Base-by-base conservation (phyloP, 768 basidiomycete species). In the Pleurotus pulmonarius region DNA sequence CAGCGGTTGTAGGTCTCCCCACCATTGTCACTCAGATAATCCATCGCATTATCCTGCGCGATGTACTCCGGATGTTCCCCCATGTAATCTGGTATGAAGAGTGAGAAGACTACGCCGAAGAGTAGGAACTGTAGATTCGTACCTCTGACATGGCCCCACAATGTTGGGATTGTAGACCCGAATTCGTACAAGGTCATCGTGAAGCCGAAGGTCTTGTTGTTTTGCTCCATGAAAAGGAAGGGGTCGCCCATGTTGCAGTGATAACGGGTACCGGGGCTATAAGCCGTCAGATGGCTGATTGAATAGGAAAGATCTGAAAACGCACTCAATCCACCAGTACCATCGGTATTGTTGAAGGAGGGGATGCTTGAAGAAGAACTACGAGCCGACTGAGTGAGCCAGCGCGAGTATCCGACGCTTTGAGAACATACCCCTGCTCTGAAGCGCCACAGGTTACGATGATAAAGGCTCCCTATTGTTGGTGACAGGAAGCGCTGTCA, bases 281-380 rank as follows among this genome's bases (percentile, higher is more conserved):
- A 60, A 2, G 62, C 61, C 5, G 72, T 63, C 74, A 75, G 76
- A 46, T 39, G 37, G 20, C 29, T 18, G 44, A 58, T 41, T 18
- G 7, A 7, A 24, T 75, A 65, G 4, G 75, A n/a, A 67, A 26
- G 9, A 39, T 29, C 1, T 6, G 29, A 34, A 68, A 34, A 68
- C 75, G 55, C 56, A 82, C 83, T 90, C 88, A 45, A 92, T 81
- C 12, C 89, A 77, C 89, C 88, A 91, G 69, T 92, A 91, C 76
- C 85, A 92, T 55, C 85, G 78, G 67, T 85, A 90, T 46, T 82
- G 72, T 56, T 80, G 76, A 49, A 91, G 69, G 13, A 90, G 69
- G 3, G 82, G 79, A 63, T 92, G 89, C 43, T 76, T 70, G 78
- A 83, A 92, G 75, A 92, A 92, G 75, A 82, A 85, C 75, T 84